Conservation (phyloP, 2,329 filamentous ascomycete genomes). For the Cladosporium sp. region DNA sequence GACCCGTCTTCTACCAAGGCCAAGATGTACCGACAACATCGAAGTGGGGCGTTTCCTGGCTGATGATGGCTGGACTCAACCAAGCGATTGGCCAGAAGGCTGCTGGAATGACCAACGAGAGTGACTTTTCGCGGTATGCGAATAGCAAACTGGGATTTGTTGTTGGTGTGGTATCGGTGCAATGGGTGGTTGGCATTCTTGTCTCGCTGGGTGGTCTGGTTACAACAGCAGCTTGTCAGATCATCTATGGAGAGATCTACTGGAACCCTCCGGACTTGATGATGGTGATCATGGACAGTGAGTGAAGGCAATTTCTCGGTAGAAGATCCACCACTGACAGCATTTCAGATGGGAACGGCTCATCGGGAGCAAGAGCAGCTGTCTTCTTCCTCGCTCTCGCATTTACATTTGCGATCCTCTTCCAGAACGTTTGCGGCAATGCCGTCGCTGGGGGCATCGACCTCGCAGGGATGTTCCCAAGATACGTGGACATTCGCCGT, state of each 20-base stretch:
- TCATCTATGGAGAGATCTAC: constrained; percentile 34
- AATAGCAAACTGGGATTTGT: constrained; percentile 33
- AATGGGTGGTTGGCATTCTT: constrained; percentile 37
- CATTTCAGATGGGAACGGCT: constrained; percentile 33
- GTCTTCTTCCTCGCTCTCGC: constrained; percentile 35
- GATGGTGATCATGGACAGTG: constrained; percentile 40
- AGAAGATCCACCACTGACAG: neutral
- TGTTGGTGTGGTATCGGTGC: constrained; percentile 37
- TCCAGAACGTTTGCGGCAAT: constrained; percentile 30
- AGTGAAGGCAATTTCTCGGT: neutral
- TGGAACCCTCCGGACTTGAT: constrained; percentile 43
- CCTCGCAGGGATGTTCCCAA: no score
- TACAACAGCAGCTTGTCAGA: constrained; percentile 37
- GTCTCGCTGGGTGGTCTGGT: constrained; percentile 41
- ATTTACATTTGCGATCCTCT: constrained; percentile 35
- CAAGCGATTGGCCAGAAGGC: constrained; percentile 39
- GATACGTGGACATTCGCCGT: no score
- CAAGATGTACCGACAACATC: neutral
- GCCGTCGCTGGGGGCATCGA: no score
- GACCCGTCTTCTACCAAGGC: constrained; percentile 28
- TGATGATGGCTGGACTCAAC: constrained; percentile 44
- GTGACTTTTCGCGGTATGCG: constrained; percentile 44
- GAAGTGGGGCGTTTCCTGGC: constrained; percentile 38
- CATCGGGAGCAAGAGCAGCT: constrained; percentile 32
- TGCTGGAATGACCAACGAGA: constrained; percentile 40